Evolutionary conservation across 495 filamentous ascomycete genomes (phyloP), one percentile per base, ranked within the genome.

Genomic region (Jackrogersella minutella): DNA sequence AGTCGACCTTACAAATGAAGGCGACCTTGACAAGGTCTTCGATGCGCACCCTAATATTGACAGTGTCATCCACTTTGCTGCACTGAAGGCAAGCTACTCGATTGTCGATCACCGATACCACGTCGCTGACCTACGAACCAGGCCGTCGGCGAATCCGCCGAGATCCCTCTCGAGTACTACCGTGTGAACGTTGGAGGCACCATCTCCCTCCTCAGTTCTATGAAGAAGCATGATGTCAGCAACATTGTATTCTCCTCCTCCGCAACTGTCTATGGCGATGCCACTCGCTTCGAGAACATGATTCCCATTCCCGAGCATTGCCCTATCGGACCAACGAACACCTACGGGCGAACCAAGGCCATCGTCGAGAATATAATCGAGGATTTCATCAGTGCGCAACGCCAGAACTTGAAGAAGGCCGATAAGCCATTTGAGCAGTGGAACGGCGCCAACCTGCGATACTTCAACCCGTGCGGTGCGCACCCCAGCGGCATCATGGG

Each of bases 401-500:
- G 95, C 37, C 91, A 90, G 79, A 92, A 92, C 64, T 82, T 86
- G 66, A 86, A 86, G 80, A 95, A 93, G 82, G 88, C 84, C 36
- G 91, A 91, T 26, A 90, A 95, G 74, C 78, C 81, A 17, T 88
- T 84, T 41, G 85, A 92, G 68, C 85, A 91, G 72, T 98, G 92
- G 93, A 98, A 97, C 81, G 95, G 84, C 39, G 95, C 95, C 39
- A 81, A 97, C 63, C 85, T 99, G 46, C 88, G 95, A 58, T 99
- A 99, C 81, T 99, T 99, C 84, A 99, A 99, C 84, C 95, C 95
- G 30, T 91, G 90, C 55, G 95, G 95, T 73, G 89, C 93, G 30
- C 95, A 99, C 78, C 95, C 95, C 44, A 94, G 87, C 74, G 95
- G 95, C 62, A 87, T 99, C 78, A 99, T 99, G 96, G 95, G 95